Evolutionary conservation across 2,329 filamentous ascomycete genomes (phyloP), one percentile per base, ranked within the genome.

Genomic region (Beauveria caledonica): DNA sequence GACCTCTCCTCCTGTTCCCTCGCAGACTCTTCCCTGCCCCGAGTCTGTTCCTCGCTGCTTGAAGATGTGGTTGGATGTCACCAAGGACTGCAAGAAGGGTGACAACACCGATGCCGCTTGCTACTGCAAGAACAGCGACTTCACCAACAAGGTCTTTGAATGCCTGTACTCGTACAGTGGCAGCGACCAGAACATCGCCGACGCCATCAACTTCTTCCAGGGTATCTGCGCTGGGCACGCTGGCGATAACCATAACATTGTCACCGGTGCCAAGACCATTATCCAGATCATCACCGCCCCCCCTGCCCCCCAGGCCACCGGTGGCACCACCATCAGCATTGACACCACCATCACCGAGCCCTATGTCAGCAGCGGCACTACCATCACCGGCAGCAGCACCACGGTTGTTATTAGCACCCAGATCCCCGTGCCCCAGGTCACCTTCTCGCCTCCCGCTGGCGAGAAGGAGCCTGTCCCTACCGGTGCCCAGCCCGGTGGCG

Each of bases 181-280:
- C 62, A 81, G 81, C 62, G 81, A 86, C 63, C 78, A 82, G 50
- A 82, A 89, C 70, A 80, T 93, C 67, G 79, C 84, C 59, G 76
- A 85, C 67, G 90, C 91, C 63, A 81, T 94, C 62, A 82, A 83
- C 68, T 96, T 90, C 84, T 88, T 97, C 80, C 87, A 92, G 74
- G 92, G 92, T 72, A 90, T 97, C 76, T 97, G 93, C 78, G 91
- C 89, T 61, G 77, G 82, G 58, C 87, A 87, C 74, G 82, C 90
- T 40, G 78, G 82, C 17, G 68, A 82, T 71, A 96, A 97, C 83
- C 91, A 92, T n/a, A 89, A 81, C 64, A 89, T 97, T 68, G 84
- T 90, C 70, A 95, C 89, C 54, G 86, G 83, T 64, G 85, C 90
- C 66, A 85, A 88, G 25, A 79, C 80, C 44, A 77, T 85, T 71